Percentiles rank a stretch among this genome's conserved stretches.
These are phyloP conservation scores for Kuraishia ogatae DNA, from an alignment of 805 yeast species.

Conservation along the genomic window DNA sequence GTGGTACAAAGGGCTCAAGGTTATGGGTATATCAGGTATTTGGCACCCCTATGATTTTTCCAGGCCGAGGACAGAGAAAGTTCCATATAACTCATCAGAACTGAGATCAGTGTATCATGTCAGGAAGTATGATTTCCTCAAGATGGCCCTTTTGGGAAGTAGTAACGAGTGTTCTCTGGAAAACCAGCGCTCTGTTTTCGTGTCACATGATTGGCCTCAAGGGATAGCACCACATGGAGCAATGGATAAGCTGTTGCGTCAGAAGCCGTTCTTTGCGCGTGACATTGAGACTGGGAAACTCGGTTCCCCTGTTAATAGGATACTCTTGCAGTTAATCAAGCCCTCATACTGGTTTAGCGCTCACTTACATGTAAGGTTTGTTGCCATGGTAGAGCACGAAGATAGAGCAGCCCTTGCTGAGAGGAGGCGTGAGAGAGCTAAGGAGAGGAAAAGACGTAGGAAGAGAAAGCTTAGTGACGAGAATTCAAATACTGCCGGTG, in stretches of 20 bases:
- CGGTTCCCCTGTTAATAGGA: conserved; percentile 66
- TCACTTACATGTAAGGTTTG: conserved; percentile 73
- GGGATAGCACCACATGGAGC: conserved; percentile 66
- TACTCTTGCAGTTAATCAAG: conserved; percentile 39
- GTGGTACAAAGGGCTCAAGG: conserved; percentile 66
- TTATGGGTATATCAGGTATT: conserved; percentile 83
- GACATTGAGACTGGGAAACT: conserved; percentile 54
- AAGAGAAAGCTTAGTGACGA: conserved; percentile 2
- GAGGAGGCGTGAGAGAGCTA: conserved; percentile 9
- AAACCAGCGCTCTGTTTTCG: conserved; percentile 26
- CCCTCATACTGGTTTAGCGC: conserved; percentile 85
- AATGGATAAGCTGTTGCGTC: conserved; percentile 32
- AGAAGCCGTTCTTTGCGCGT: conserved; percentile 57
- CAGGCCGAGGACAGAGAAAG: conserved; percentile 27
- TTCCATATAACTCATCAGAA: conserved; percentile 40
- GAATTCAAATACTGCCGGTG: conserved; percentile 8
- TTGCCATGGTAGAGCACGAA: conserved; percentile 42
- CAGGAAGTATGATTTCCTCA: conserved; percentile 53
- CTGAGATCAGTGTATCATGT: conserved; percentile 66
- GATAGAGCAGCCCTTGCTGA: conserved; percentile 5
- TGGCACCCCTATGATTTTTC: conserved; percentile 46
- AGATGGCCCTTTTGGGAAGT: conserved; percentile 34
- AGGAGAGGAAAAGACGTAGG: conserved; percentile 7
- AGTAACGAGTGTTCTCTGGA: conserved; percentile 12
- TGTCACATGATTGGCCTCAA: conserved; percentile 95